Evolutionary conservation across 371 early-diverging fungal species (phyloP).

Genomic region (Rhizomucor miehei): DNA sequence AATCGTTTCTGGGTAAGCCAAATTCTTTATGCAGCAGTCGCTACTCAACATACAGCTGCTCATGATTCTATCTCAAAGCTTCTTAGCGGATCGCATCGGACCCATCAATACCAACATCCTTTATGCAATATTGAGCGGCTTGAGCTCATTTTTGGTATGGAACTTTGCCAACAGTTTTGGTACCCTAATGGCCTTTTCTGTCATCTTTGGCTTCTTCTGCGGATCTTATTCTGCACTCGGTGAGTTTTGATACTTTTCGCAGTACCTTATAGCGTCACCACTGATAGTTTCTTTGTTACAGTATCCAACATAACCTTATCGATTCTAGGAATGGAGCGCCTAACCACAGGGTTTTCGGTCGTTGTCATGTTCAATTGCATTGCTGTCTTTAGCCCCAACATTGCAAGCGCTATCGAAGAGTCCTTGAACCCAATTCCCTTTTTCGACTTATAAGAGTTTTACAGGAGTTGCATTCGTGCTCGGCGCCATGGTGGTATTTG

Average conservation of each 20-base stretch:
- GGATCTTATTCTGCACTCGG: constrained; percentile 34
- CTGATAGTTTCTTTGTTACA: neutral
- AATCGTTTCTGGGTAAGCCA: constrained; percentile 24
- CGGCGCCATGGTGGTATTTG: neutral
- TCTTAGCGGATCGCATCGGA: constrained; percentile 47
- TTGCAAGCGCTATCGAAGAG: constrained; percentile 19
- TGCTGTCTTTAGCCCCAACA: constrained; percentile 15
- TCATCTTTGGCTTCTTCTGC: constrained; percentile 37
- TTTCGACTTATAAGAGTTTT: constrained; percentile 15
- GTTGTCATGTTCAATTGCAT: constrained; percentile 7
- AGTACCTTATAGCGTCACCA: neutral
- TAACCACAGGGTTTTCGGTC: constrained; percentile 13
- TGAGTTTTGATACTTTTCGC: constrained; percentile 1
- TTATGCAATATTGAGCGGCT: constrained; percentile 24
- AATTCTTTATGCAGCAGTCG: neutral
- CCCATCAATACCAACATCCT: constrained; percentile 37
- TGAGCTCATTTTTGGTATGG: constrained; percentile 45
- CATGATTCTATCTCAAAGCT: no score
- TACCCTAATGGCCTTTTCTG: constrained; percentile 25
- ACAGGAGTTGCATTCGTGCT: constrained; percentile 8
- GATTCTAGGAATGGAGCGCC: constrained; percentile 18
- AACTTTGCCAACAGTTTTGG: constrained; percentile 34
- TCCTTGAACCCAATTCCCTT: constrained; percentile 5
- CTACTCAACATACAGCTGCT: neutral
- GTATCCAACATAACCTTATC: constrained; percentile 29